Base-by-base conservation (phyloP, 305 asterid genomes). In the Fraxinus floribunda region DNA sequence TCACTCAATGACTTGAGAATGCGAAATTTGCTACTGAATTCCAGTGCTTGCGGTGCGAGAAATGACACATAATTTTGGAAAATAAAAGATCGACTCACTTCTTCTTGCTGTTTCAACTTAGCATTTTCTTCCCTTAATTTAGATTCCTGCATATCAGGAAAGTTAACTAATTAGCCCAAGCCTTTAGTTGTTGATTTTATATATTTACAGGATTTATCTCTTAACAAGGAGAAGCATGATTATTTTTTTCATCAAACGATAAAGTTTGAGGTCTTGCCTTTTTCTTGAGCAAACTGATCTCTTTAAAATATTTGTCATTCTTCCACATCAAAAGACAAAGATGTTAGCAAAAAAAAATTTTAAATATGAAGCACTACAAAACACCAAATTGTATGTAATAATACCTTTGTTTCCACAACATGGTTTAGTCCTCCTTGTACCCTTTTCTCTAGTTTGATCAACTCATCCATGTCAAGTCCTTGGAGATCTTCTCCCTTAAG, bases 401-500 rank as follows among this genome's bases (percentile, higher is more conserved):
- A 11, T 49, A 91, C 98, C 97, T 92, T 92, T 2, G 81, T 70
- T 86, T 90, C 92, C 22, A 70, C 82, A 4, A 94, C 86, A 41
- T 93, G 92, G 77, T 80, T 80, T 81, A 91, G 73, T 72, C 91
- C 97, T 9, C 88, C 84, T 87, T 90, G 94, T 0, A 92, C 82
- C 88, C 83, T 5, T 83, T 86, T 94, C 88, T 94, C 98, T 7
- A 94, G 91, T 87, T 82, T 94, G 57, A 88, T 83, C 89, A 94
- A 80, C 30, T 92, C 97, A 68, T 87, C 89, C 85, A 92, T 16
- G 32, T 86, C 84, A 76, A 94, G 97, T 35, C 87, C 97, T 83
- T 90, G 88, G 46, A 94, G 89, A 76, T 91, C 97, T 87, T 94
- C 97, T 84, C 97, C 98, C 75, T 80, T 85, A 3, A 94, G 95